Percentiles rank a stretch among this genome's conserved stretches.
Evolutionary conservation across 257 asterid genomes (phyloP).

Genomic region (Cinchona pubescens): DNA sequence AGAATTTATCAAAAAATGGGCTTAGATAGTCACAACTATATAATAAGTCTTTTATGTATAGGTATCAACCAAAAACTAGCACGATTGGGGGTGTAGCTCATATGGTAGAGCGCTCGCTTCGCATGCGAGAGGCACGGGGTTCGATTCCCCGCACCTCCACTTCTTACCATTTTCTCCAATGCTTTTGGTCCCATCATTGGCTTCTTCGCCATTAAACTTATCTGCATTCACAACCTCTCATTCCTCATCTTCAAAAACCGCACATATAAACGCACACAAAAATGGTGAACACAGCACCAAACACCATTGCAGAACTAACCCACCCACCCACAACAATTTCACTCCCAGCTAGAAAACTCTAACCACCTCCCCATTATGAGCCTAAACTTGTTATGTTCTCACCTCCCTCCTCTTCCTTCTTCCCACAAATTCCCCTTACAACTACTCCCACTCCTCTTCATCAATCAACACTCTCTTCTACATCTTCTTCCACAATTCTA

Average conservation of each 20-base stretch:
- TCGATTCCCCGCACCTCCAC: constrained; percentile 99
- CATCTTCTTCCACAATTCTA: constrained; percentile 32
- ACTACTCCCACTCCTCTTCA: constrained; percentile 12
- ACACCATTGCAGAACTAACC: not conserved
- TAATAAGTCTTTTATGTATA: too few relatives aligned
- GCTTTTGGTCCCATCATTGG: too few relatives aligned
- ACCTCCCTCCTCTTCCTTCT: constrained; percentile 25
- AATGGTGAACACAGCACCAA: not conserved
- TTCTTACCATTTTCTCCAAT: too few relatives aligned
- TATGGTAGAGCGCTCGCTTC: constrained; percentile 99
- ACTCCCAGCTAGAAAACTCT: too few relatives aligned
- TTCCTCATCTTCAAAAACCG: constrained; percentile 42
- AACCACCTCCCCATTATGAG: constrained; percentile 33
- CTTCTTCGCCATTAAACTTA: too few relatives aligned
- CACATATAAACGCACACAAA: not conserved
- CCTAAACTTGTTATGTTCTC: constrained; percentile 46
- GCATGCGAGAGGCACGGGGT: constrained; percentile 99
- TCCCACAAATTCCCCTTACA: constrained; percentile 25
- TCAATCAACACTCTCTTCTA: constrained; percentile 11
- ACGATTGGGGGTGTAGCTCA: constrained; percentile 99
- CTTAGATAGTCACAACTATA: too few relatives aligned
- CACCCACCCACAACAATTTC: too few relatives aligned
- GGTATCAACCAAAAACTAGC: too few relatives aligned
- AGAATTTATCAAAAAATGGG: too few relatives aligned
- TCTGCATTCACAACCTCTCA: constrained; percentile 50